Evolutionary conservation across 805 yeast genomes (phyloP), one percentile per base, ranked within the genome.

Genomic region (Nadsonia fulvescens): DNA sequence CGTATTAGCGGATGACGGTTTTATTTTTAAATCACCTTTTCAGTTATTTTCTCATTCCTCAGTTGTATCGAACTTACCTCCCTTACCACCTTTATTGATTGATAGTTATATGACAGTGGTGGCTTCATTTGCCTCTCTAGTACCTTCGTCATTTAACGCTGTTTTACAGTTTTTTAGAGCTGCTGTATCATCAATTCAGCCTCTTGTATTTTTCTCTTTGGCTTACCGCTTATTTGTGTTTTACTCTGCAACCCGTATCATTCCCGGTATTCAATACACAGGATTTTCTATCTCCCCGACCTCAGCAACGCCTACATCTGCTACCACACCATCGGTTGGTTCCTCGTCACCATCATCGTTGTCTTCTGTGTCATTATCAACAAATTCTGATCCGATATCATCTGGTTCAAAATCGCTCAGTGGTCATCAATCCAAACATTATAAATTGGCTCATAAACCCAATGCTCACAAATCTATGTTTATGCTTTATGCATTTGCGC

Each of bases 171-270:
- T 66, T 26, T 40, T 61, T 20, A 39, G 49, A 15, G 65, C 63
- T 24, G 69, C 72, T 1, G 46, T 54, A 20, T 56, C 62, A 16
- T 76, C 83, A 15, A 55, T 82, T 28, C 74, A 93, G 1, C 68
- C 92, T 6, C 77, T 93, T 5, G 71, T 89, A 13, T 53, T 79
- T 14, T 59, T 82, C 14, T 82, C 82, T 38, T 55, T 89, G 40
- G 78, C 82, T 2, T 86, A 78, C 44, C 63, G 98, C 39, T 69
- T 86, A 12, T 62, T 77, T 4, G 93, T 83, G 7, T 81, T 86
- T 41, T 60, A 59, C 44, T 81, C 93, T 2, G 94, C 96, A 2
- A 78, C 95, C 9, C 74, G 92, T 44, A 82, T 89, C 34, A 79
- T 89, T 12, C 98, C 98, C 2, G 69, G 73, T 7, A 51, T 77